Percentiles rank a stretch among this genome's conserved stretches.
Evolutionary conservation across 2,329 filamentous ascomycete species (phyloP).

Genomic region (Trichoderma guizhouense): DNA sequence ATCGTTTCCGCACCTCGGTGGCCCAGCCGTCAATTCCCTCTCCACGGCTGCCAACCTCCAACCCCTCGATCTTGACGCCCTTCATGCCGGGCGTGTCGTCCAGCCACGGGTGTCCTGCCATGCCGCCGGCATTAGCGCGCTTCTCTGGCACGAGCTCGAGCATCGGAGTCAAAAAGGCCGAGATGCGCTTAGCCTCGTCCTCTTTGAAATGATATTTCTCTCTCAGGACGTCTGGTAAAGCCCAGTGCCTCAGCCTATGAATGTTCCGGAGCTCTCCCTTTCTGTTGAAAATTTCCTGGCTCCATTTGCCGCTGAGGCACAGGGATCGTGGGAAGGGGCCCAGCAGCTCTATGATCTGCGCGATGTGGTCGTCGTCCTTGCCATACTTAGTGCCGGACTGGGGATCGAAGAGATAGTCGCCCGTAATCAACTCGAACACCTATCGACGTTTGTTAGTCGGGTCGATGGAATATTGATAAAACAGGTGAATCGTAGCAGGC

Average conservation of each 20-base stretch:
- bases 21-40: conserved; percentile 96
- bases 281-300: conserved; percentile 96
- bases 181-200: conserved; percentile 72
- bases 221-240: conserved; percentile 82
- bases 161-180: conserved; percentile 85
- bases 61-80: conserved; percentile 64
- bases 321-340: conserved; percentile 90
- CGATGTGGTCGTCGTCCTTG: conserved; percentile 98
- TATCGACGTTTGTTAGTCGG: conserved; percentile 35
- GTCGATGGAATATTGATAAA: not conserved
- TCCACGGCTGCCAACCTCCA: conserved; percentile 76
- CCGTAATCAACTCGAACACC: conserved; percentile 97
- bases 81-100: conserved; percentile 88
- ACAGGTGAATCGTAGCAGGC: not conserved
- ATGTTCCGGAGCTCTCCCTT: conserved; percentile 98
- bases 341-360: conserved; percentile 95
- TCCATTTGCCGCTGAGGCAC: conserved; percentile 93
- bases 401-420: conserved; percentile 96
- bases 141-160: conserved; percentile 83
- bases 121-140: conserved; percentile 91
- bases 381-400: conserved; percentile 98
- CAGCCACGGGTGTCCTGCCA: conserved; percentile 82
- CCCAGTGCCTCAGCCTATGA: conserved; percentile 93
- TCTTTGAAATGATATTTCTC: conserved; percentile 96
- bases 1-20: conserved; percentile 80